Percentiles rank a stretch among this genome's conserved stretches.
phyloP scores from a whole-genome alignment of 371 early-diverging fungal genomes.

The Mortierella sp. region DNA sequence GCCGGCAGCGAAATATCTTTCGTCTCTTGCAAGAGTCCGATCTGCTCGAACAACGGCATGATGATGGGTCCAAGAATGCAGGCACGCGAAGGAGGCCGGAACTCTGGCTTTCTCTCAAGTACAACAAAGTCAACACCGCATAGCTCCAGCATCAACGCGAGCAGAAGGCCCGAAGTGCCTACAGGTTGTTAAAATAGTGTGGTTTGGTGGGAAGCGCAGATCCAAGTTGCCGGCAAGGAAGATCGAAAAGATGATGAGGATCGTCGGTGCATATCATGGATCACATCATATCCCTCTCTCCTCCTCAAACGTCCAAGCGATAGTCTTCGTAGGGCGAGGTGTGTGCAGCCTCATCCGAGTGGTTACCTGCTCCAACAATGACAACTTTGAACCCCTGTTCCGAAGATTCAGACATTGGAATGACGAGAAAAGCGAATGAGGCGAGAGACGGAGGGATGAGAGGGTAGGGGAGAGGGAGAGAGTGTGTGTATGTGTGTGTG shows the following conservation, averaged over 20 bases:
- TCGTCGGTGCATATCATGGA: no score
- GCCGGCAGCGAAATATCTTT: not conserved
- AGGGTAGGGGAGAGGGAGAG: no score
- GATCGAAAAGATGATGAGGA: no score
- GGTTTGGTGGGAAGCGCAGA: not conserved
- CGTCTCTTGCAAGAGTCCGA: conserved; percentile 7
- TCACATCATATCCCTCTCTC: no score
- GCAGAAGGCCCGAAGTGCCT: conserved; percentile 7
- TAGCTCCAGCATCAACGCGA: conserved; percentile 9
- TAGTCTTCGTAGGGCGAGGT: no score
- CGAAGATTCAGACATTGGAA: not conserved
- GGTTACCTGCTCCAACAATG: conserved; percentile 5
- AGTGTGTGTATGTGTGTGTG: no score
- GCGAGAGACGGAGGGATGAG: no score
- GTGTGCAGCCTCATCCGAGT: not conserved
- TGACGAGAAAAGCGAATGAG: no score
- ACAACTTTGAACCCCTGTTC: not conserved
- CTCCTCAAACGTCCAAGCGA: no score
- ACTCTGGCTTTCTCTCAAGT: conserved; percentile 7
- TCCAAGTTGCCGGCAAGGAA: no score
- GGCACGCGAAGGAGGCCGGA: conserved; percentile 5
- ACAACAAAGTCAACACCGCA: conserved; percentile 5
- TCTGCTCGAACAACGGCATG: conserved; percentile 10
- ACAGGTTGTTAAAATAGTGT: no score
- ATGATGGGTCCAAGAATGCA: conserved; percentile 3